Evolutionary conservation across 768 basidiomycete species (phyloP), one percentile per base, ranked within the genome.

Genomic region (Thelephora ganbajun): DNA sequence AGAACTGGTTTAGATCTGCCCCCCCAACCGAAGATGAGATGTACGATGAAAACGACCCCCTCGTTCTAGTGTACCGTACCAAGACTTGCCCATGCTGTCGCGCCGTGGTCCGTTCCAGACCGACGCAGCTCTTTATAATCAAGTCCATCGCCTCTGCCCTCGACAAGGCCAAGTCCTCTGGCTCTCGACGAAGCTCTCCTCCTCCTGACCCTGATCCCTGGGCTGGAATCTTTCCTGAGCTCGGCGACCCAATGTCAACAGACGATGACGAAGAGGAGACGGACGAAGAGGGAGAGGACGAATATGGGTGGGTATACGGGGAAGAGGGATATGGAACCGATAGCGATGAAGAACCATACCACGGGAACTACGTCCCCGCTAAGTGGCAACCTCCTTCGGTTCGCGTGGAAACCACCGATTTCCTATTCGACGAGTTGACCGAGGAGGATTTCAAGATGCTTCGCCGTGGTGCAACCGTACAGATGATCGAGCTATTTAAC

Each of bases 41-140:
- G 67, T 50, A 61, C 46, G 62, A 70, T 41, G 67, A 69, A 37
- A 59, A 59, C 33, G 62, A 64, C 37, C 61, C 66, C 7, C 57
- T 63, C 20, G 74, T 74, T 52, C 61, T 81, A 22, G 57, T 83
- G 23, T 66, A 67, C 50, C 75, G 83, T 20, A 66, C 70, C 19
- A 87, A 87, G 59, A 74, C 78, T 1, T 87, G 84, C 55, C 84
- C 84, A 1, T 77, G 75, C 48, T 87, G 84, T 58, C 76, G 84
- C 44, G 62, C 80, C 5, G 57, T 57, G 7, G 69, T 86, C 16
- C 64, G 62, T 20, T 69, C 68, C 43, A 73, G 79, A 22, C 84
- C 84, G 4, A 73, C 77, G 20, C 83, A 82, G 0, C 66, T 83
- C 19, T 86, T 82, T 55, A 59, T 83, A 56, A 68, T 87, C 44